Evolutionary conservation across 78 protist genomes (phyloP).

Genomic region (Tieghemostelium lacteum): DNA sequence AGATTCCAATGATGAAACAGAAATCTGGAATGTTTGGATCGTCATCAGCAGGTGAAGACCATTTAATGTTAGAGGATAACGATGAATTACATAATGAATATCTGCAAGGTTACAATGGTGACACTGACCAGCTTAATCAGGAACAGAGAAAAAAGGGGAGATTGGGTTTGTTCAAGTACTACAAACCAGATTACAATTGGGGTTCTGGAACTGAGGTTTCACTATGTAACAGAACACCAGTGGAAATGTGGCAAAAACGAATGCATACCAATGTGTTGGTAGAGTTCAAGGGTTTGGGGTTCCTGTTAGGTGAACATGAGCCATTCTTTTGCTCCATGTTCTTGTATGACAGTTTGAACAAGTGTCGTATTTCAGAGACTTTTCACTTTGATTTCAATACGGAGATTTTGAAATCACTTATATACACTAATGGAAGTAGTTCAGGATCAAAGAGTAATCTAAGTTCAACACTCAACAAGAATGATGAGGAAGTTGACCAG

Average conservation of each 20-base stretch:
- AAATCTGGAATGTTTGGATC: neutral
- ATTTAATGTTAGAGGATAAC: neutral
- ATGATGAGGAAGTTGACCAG: neutral
- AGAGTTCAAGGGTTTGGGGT: constrained; percentile 52
- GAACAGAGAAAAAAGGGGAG: constrained; percentile 6
- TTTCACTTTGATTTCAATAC: constrained; percentile 66
- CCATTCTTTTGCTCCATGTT: constrained; percentile 60
- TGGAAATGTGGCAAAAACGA: constrained; percentile 28
- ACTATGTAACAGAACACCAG: constrained; percentile 22
- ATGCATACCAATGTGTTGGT: constrained; percentile 6
- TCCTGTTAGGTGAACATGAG: constrained; percentile 59
- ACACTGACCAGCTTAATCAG: constrained; percentile 21
- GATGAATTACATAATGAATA: constrained; percentile 26
- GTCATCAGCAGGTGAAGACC: neutral
- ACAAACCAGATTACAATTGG: constrained; percentile 74
- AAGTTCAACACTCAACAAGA: neutral
- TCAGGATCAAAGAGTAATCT: neutral
- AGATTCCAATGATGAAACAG: neutral
- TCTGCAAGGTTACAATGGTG: neutral
- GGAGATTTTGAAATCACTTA: neutral
- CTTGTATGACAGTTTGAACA: constrained; percentile 44
- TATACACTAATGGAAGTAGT: neutral
- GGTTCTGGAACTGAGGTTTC: constrained; percentile 74
- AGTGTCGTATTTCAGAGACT: constrained; percentile 36
- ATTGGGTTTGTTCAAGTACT: constrained; percentile 40